Evolutionary conservation across 768 basidiomycete genomes (phyloP).

Genomic region (Lactifluus echinatus): DNA sequence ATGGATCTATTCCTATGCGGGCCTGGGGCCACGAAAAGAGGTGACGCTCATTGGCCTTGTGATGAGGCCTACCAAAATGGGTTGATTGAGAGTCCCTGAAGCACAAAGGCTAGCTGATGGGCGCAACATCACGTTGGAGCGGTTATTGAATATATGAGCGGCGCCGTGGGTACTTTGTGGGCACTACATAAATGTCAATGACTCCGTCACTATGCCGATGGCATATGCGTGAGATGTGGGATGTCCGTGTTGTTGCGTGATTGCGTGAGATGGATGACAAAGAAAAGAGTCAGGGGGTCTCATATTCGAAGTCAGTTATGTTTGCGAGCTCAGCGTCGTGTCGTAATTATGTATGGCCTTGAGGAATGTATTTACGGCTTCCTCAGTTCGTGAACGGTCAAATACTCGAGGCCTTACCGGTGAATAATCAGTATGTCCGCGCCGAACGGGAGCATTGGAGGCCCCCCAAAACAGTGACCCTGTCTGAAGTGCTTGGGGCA

Average conservation of each 20-base stretch:
- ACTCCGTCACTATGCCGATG: background rate
- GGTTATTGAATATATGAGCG: constrained; percentile 1
- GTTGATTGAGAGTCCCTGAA: constrained; percentile 2
- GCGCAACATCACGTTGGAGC: constrained; percentile 13
- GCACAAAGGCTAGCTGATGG: constrained; percentile 14
- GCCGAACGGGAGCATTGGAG: background rate
- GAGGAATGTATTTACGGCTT: background rate
- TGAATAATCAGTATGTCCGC: background rate
- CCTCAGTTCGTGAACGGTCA: constrained; percentile 1
- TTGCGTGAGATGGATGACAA: too few species aligned
- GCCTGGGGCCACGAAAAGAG: constrained; percentile 6
- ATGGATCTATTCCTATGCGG: constrained; percentile 8
- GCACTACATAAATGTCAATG: background rate
- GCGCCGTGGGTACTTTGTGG: constrained; percentile 12
- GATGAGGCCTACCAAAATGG: constrained; percentile 4
- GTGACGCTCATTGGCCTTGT: constrained; percentile 1
- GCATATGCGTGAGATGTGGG: background rate
- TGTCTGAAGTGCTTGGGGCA: background rate
- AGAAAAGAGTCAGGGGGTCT: background rate
- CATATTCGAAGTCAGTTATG: background rate
- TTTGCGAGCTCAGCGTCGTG: background rate
- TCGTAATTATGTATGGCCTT: background rate
- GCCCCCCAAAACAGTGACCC: background rate
- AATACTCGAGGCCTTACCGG: constrained; percentile 5
- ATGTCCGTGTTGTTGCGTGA: background rate